phyloP scores from a whole-genome alignment of 305 asterid genomes.

The Fraxinus latifolia region DNA sequence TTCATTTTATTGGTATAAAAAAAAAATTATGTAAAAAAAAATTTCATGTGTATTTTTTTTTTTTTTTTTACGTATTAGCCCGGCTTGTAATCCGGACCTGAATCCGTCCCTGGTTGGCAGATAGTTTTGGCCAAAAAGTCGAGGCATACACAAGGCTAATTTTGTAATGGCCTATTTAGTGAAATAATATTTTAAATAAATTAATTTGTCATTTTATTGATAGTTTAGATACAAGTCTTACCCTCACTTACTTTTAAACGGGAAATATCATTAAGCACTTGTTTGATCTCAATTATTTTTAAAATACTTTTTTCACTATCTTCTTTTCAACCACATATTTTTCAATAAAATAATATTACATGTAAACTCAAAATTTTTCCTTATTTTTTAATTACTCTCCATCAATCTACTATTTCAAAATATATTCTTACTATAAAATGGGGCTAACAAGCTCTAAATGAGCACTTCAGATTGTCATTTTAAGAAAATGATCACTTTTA shows the following conservation, averaged over 20 bases:
- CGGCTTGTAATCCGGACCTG: no score
- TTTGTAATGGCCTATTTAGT: background rate
- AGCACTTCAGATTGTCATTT: background rate
- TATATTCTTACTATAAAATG: no score
- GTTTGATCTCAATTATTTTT: background rate
- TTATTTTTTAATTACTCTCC: background rate
- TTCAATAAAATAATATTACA: no score
- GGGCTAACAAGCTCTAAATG: background rate
- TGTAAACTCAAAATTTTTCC: no score
- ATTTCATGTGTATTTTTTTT: no score
- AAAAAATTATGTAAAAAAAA: no score
- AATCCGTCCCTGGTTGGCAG: background rate
- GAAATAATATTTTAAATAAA: background rate
- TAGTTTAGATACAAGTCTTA: background rate
- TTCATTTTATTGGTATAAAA: no score
- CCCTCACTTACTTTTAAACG: background rate
- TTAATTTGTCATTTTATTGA: background rate
- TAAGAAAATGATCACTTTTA: background rate
- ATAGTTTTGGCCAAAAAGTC: background rate
- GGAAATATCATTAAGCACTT: background rate
- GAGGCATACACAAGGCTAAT: background rate
- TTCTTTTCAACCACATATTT: background rate
- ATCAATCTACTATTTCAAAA: no score
- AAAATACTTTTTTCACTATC: no score
- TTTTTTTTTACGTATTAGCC: no score